Evolutionary conservation across 2,329 filamentous ascomycete species (phyloP).

Genomic region (Byssothecium circinans): DNA sequence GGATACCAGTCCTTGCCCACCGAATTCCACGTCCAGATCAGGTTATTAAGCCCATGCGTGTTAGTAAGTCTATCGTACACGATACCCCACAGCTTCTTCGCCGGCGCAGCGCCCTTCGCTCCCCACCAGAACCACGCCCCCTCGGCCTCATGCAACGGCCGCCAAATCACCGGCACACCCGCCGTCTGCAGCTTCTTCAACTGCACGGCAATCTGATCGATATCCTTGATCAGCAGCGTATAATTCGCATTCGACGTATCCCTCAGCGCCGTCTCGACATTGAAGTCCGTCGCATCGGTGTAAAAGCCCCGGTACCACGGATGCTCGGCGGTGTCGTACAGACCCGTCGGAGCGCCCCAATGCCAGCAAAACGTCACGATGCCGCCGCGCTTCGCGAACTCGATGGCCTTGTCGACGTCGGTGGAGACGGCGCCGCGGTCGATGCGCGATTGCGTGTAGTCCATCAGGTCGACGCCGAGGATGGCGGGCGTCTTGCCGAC

Average conservation of each 20-base stretch:
- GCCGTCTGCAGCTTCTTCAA: slow-evolving; percentile 49
- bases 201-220: slow-evolving; percentile 53
- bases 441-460: slow-evolving; percentile 53
- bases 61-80: slow-evolving; percentile 51
- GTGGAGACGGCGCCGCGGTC: slow-evolving; percentile 46
- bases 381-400: slow-evolving; percentile 47
- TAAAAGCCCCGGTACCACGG: slow-evolving; percentile 57
- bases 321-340: slow-evolving; percentile 51
- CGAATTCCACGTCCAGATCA: slow-evolving; percentile 57
- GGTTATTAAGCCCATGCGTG: slow-evolving; percentile 50
- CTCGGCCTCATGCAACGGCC: slow-evolving; percentile 56
- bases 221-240: slow-evolving; percentile 51
- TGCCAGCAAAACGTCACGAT: slow-evolving; percentile 55
- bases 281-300: slow-evolving; percentile 53
- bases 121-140: slow-evolving; percentile 59
- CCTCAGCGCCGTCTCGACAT: slow-evolving; percentile 48
- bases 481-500: slow-evolving; percentile 54
- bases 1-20: slow-evolving; percentile 52
- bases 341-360: slow-evolving; percentile 51
- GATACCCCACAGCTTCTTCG: slow-evolving; percentile 49
- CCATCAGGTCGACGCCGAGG: slow-evolving; percentile 52
- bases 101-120: slow-evolving; percentile 50
- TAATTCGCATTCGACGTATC: slow-evolving; percentile 52
- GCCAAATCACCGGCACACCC: slow-evolving; percentile 51
- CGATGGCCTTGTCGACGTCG: slow-evolving; percentile 52